Conservation (phyloP, 371 early-diverging fungal species). For the Zychaea mexicana region DNA sequence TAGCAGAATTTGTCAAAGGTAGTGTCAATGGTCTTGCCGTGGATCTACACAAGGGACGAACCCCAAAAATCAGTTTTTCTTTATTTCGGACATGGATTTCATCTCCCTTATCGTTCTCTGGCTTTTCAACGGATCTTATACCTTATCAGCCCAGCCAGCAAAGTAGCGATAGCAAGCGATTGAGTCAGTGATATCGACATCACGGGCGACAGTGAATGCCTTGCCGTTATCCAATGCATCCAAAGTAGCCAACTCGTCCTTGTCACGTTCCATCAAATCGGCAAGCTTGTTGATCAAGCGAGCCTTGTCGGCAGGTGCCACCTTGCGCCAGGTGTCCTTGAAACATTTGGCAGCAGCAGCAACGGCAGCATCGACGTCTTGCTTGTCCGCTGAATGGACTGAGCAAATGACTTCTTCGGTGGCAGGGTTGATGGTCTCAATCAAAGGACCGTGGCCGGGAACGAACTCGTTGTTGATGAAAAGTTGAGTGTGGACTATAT, state of each 20-base stretch:
- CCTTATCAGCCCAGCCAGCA: slow-evolving; percentile 69
- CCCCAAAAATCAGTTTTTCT: too few species aligned
- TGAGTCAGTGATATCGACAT: slow-evolving; percentile 65
- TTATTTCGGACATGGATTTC: too few species aligned
- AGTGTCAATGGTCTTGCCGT: slow-evolving; percentile 48
- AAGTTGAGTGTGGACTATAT: slow-evolving; percentile 51
- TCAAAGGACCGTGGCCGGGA: slow-evolving; percentile 58
- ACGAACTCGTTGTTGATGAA: slow-evolving; percentile 81
- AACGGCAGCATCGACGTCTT: slow-evolving; percentile 80
- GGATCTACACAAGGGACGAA: slow-evolving; percentile 59
- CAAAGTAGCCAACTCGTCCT: slow-evolving; percentile 71
- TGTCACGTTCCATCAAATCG: slow-evolving; percentile 71
- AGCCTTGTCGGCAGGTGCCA: slow-evolving; percentile 54
- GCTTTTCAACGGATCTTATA: not conserved
- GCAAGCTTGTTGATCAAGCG: slow-evolving; percentile 63
- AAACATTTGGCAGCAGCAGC: slow-evolving; percentile 71
- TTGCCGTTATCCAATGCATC: slow-evolving; percentile 91
- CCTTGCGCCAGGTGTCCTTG: slow-evolving; percentile 67
- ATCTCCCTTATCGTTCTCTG: too few species aligned
- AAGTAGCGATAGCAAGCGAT: slow-evolving; percentile 77
- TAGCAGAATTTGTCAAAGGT: slow-evolving; percentile 54
- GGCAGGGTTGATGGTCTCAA: slow-evolving; percentile 68
- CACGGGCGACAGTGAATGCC: slow-evolving; percentile 63
- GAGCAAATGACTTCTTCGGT: slow-evolving; percentile 73
- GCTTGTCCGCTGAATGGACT: slow-evolving; percentile 70